Evolutionary conservation across 2,329 filamentous ascomycete species (phyloP), one percentile per base, ranked within the genome.

Genomic region (Bipolaris zeicola): DNA sequence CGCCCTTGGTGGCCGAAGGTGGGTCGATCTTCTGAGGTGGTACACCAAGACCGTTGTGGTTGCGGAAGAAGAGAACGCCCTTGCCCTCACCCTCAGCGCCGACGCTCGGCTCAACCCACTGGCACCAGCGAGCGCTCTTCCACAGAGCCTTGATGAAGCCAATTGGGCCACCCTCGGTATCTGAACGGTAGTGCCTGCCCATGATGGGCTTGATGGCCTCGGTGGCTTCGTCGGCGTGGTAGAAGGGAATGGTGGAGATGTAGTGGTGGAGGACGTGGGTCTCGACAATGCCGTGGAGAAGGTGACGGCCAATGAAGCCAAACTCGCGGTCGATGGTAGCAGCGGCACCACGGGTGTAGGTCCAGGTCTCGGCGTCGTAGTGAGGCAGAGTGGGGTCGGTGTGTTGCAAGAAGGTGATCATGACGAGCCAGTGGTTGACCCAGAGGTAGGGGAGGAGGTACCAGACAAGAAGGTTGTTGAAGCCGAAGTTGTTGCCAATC

Each of bases 341-440:
- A 57, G 92, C 93, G 55, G 94, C 94, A 70, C 94, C 94, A 66
- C 94, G 92, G 64, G 93, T 88, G 74, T 92, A 98, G 81, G 89
- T 96, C 94, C 94, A 98, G 71, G 89, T 86, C 62, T 90, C 85
- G 58, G 87, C 85, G 54, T 88, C 86, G 84, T 98, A 98, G 84
- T 98, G 94, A 58, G 94, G 94, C 43, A 98, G 89, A 39, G 89
- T 87, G 45, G 93, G 93, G 77, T 98, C 93, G 74, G 94, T 97
- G 86, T 98, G 94, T 81, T 98, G 94, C 62, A 98, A 87, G 85
- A 88, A 98, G 67, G 94, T 98, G 78, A 98, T 98, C 76, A 93
- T 93, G 66, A 98, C 93, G 54, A 98, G 89, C 94, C 94, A 98
- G 86, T 97, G 92, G 86, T 98, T 96, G 54, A 97, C 93, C 94